These are phyloP conservation scores for Phytophthora sp. DNA, from an alignment of 352 stramenopile species.

Conservation along the genomic window DNA sequence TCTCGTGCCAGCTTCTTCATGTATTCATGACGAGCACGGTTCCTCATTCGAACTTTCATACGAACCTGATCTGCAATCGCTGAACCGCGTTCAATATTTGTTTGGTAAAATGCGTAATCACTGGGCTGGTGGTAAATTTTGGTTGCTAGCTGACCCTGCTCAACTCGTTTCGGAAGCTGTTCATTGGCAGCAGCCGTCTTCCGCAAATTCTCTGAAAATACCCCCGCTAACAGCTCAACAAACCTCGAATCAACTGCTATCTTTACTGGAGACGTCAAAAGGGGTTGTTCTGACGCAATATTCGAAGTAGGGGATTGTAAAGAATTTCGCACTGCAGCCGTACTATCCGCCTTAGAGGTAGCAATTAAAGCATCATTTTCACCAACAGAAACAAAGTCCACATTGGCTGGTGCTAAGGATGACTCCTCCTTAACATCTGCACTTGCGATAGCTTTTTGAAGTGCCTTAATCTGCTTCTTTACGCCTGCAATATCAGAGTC, in stretches of 20 bases:
- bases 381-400: constrained; percentile 40
- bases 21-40: constrained; percentile 69
- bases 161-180: constrained; percentile 56
- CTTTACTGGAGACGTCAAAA: constrained; percentile 38
- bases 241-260: constrained; percentile 69
- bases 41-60: constrained; percentile 66
- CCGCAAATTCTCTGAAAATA: constrained; percentile 71
- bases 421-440: constrained; percentile 66
- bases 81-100: constrained; percentile 63
- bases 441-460: constrained; percentile 52
- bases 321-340: not conserved
- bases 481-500: constrained; percentile 72
- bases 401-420: constrained; percentile 32
- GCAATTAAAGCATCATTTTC: not conserved
- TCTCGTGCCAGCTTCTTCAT: constrained; percentile 77
- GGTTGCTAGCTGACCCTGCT: constrained; percentile 48
- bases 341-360: not conserved
- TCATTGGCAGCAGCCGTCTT: constrained; percentile 63
- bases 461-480: constrained; percentile 72
- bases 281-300: not conserved
- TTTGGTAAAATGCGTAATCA: constrained; percentile 79
- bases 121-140: constrained; percentile 77
- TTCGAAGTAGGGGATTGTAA: constrained; percentile 3
- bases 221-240: constrained; percentile 59
- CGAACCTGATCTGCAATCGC: constrained; percentile 61